phyloP scores from a whole-genome alignment of 2,329 filamentous ascomycete genomes.

The Aspergillus sp. region DNA sequence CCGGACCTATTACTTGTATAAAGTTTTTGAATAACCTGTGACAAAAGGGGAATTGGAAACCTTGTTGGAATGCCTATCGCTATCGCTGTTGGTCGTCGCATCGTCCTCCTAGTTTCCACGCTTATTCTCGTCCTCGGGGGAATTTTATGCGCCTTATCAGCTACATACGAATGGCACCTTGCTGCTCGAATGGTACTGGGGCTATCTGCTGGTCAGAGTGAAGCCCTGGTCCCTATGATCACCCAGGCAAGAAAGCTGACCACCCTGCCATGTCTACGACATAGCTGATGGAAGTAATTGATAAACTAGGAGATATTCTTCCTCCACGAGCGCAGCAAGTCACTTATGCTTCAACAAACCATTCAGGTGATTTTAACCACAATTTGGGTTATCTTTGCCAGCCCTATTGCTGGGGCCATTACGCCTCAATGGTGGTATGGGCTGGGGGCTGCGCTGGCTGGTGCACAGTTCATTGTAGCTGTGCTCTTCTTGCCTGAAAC shows the following conservation, averaged over 20 bases:
- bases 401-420: constrained; percentile 39
- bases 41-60: constrained; percentile 27
- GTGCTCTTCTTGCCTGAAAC: constrained; percentile 41
- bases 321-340: constrained; percentile 39
- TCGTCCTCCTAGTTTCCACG: constrained; percentile 26
- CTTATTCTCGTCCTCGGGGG: constrained; percentile 23
- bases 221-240: constrained; percentile 41
- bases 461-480: constrained; percentile 28
- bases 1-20: not conserved
- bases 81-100: constrained; percentile 30
- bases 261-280: no score
- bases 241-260: constrained; percentile 18
- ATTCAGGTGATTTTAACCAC: constrained; percentile 37
- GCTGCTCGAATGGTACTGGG: constrained; percentile 35
- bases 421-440: constrained; percentile 42
- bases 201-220: constrained; percentile 39
- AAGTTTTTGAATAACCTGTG: not conserved
- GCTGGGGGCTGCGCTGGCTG: constrained; percentile 33
- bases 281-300: no score
- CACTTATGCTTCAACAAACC: constrained; percentile 37
- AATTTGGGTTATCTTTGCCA: constrained; percentile 36
- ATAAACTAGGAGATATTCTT: constrained; percentile 35
- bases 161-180: constrained; percentile 34
- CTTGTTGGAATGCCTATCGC: constrained; percentile 31
- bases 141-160: constrained; percentile 21